Evolutionary conservation across 257 asterid genomes (phyloP), one percentile per base, ranked within the genome.

Genomic region (Schizonepeta tenuifolia): DNA sequence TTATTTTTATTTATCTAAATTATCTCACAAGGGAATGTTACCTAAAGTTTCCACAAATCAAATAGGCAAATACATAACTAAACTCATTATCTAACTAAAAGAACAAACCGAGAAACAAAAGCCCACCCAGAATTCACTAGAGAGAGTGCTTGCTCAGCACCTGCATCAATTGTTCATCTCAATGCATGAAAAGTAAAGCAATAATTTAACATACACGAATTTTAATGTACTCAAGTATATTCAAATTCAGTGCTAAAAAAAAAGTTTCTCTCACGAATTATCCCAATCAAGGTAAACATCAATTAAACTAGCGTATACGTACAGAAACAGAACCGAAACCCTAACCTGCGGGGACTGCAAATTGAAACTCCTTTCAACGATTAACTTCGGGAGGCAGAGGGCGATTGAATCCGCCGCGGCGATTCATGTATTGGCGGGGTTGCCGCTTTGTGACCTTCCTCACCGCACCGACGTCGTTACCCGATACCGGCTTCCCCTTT

Each of bases 371-470:
- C 67, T 5, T 13, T 82, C 75, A 94, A 68, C 99, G 99, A 78
- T 91, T 94, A 20, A 44, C 3, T 77, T 94, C 97, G 51, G 96
- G 87, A 38, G 99, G 98, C 85, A 94, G 84, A 53, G 99, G 99
- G 65, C 99, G 89, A 85, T 94, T 94, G 80, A 94, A 94, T 10
- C 99, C 99, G 21, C 99, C 97, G n/a, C 99, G 96, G 50, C 99
- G 89, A 74, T 94, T 94, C 99, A 94, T 94, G 82, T 94, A 94
- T 89, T 94, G 99, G 69, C 99, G 78, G 9, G 99, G 99, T 87
- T 91, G 97, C 83, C 99, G 79, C 80, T 94, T 94, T 3, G 99
- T 94, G 60, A 94, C 97, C 82, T 89, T 91, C 80, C 99, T 88
- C 62, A 94, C 97, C 2, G 88, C 86, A 22, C 99, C 99, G 9